Evolutionary conservation across 345 rosid genomes (phyloP).

Genomic region (Capsella bursapastoris): DNA sequence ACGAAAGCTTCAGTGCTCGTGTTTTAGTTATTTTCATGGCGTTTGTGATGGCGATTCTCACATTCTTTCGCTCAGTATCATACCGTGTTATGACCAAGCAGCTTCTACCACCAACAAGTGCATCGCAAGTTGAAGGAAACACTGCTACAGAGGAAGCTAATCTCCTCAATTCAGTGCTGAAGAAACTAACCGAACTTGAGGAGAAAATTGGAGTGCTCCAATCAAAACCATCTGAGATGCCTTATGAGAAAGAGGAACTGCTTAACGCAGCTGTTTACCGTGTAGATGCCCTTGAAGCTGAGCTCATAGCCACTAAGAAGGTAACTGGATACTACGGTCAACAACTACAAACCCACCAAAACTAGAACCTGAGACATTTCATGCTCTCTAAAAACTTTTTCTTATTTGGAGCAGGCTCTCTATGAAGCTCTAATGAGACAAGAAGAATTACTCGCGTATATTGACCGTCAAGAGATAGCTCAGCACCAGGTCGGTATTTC

Average conservation of each 20-base stretch:
- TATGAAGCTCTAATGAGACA: conserved; percentile 94
- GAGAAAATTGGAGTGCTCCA: conserved; percentile 82
- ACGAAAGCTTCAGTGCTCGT: conserved; percentile 61
- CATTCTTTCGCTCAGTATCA: conserved; percentile 59
- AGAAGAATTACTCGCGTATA: conserved; percentile 93
- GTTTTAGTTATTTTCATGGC: conserved; percentile 56
- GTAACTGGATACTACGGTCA: conserved; percentile 45
- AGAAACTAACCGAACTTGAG: conserved; percentile 87
- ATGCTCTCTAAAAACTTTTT: conserved; percentile 8
- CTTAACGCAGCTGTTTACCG: conserved; percentile 97
- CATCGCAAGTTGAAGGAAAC: conserved; percentile 45
- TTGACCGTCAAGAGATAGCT: conserved; percentile 86
- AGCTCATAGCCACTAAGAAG: conserved; percentile 98
- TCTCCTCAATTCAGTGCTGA: conserved; percentile 69
- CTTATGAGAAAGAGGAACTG: conserved; percentile 93
- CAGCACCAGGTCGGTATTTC: conserved; percentile 59
- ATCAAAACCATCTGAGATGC: conserved; percentile 95
- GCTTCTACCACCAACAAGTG: conserved; percentile 48
- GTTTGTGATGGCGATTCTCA: conserved; percentile 61
- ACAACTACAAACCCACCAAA: background rate
- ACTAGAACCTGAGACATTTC: conserved; percentile 3
- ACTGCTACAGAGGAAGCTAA: conserved; percentile 53
- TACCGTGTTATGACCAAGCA: conserved; percentile 51
- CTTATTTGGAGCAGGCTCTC: conserved; percentile 65
- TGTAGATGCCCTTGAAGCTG: conserved; percentile 97